phyloP scores from a whole-genome alignment of 805 yeast genomes.

The Pichia manshurica region DNA sequence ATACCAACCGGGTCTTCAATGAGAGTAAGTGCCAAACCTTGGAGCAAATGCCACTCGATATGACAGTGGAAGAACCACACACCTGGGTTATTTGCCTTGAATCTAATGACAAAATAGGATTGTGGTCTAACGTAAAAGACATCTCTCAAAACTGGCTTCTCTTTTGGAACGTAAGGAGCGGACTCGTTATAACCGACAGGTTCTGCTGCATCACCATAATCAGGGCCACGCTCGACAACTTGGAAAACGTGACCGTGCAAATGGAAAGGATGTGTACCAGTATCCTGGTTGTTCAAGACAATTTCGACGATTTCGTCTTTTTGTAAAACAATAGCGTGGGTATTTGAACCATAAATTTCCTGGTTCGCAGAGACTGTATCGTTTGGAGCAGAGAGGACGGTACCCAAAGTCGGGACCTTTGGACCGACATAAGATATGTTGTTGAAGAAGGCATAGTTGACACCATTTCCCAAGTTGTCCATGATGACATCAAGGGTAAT shows the following conservation, averaged over 20 bases:
- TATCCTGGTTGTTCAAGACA: conserved; percentile 77
- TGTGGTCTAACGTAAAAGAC: conserved; percentile 72
- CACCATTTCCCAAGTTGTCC: conserved; percentile 83
- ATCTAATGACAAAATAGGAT: conserved; percentile 80
- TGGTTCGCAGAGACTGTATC: conserved; percentile 39
- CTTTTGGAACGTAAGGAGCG: conserved; percentile 52
- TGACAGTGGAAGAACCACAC: conserved; percentile 99
- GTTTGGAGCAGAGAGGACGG: conserved; percentile 71
- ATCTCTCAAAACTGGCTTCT: conserved; percentile 81
- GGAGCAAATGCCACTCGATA: conserved; percentile 96
- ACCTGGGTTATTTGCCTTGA: conserved; percentile 93
- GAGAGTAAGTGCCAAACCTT: conserved; percentile 79
- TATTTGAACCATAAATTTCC: conserved; percentile 69
- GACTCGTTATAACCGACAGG: conserved; percentile 55
- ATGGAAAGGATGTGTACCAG: conserved; percentile 97
- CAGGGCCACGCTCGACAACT: conserved; percentile 64
- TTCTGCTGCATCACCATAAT: conserved; percentile 46
- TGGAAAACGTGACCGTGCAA: conserved; percentile 93
- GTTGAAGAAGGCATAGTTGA: conserved; percentile 95
- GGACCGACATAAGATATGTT: conserved; percentile 73
- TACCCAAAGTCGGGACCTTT: conserved; percentile 76
- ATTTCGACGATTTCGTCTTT: conserved; percentile 69
- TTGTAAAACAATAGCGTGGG: conserved; percentile 66
- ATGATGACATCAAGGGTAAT: conserved; percentile 70
- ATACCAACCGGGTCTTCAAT: conserved; percentile 79